Conservation (phyloP, 2,329 filamentous ascomycete genomes). For the Lachnellula hyalina region DNA sequence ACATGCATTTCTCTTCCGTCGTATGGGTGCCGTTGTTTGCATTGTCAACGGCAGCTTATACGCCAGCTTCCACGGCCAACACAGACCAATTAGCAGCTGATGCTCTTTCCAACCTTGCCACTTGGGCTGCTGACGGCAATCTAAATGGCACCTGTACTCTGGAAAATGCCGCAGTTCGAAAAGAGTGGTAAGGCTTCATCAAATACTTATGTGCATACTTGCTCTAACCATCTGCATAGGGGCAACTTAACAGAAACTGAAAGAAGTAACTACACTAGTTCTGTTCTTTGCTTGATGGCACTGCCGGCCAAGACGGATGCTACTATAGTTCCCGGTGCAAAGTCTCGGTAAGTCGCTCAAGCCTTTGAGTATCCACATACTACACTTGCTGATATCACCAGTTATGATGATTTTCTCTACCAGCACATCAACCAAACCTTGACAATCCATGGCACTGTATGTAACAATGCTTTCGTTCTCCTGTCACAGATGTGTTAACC, state of each 20-base stretch:
- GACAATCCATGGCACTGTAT: conserved; percentile 24
- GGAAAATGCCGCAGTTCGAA: conserved; percentile 35
- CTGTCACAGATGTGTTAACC: neutral
- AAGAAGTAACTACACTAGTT: conserved; percentile 32
- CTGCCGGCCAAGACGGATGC: conserved; percentile 31
- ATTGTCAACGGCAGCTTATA: conserved; percentile 13
- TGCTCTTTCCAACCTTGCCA: conserved; percentile 32
- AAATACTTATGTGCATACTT: neutral
- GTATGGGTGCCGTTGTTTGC: conserved; percentile 17
- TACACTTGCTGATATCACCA: neutral
- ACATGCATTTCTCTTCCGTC: conserved; percentile 17
- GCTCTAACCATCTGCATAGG: conserved; percentile 10
- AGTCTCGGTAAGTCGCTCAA: conserved; percentile 11
- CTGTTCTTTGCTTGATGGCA: conserved; percentile 35
- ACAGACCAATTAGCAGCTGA: conserved; percentile 33
- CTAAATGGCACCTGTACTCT: conserved; percentile 30
- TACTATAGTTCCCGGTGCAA: conserved; percentile 26
- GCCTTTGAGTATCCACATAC: neutral
- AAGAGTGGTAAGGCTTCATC: conserved; percentile 37
- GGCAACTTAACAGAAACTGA: conserved; percentile 14
- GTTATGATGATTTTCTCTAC: conserved; percentile 36
- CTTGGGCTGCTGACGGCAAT: conserved; percentile 20
- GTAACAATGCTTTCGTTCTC: conserved; percentile 10
- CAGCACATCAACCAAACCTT: conserved; percentile 34
- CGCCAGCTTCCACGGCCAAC: conserved; percentile 16